Base-by-base conservation (phyloP, 345 rosid genomes). In the Theobroma cacao region DNA sequence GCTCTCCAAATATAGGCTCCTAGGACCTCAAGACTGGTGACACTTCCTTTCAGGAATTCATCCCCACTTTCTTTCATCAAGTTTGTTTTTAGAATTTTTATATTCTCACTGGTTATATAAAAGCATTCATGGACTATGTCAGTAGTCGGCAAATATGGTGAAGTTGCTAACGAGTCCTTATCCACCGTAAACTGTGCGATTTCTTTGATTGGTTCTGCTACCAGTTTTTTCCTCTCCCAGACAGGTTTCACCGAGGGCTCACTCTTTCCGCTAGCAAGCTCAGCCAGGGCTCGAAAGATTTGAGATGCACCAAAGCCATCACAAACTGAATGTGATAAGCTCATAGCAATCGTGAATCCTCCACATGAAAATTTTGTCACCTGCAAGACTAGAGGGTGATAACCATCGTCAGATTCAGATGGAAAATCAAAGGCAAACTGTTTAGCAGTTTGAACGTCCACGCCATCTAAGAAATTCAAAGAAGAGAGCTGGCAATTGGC, bases 281-380 rank as follows among this genome's bases (percentile, higher is more conserved):
- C 91, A 31, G 86, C 82, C 52, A 88, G 43, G 53, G 91, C 84
- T 78, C 77, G 82, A 28, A 81, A 89, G 75, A 90, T 82, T 63
- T 84, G 89, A 76, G 89, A 78, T 30, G 90, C 91, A 10, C 92
- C 91, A 77, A 78, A 86, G 41, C 94, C 94, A 80, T 90, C 94
- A 60, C 88, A 87, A 0, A 88, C 63, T 0, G 91, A 80, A 76
- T 91, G 94, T 59, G 91, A 83, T 22, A 91, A 83, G 33, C 89
- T 87, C 80, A 90, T 86, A 33, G 87, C 92, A 71, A 91, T 62
- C 4, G 89, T 83, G 75, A 91, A 68, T 26, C 94, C 92, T 11
- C 94, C 94, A 45, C 92, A 89, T 24, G 83, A 58, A 66, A 89
- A 88, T 47, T 78, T 81, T 14, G 94, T 89, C 36, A 91, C 76